phyloP scores from a whole-genome alignment of 176 grass and related monocot genomes.

The Bromus sterilis region DNA sequence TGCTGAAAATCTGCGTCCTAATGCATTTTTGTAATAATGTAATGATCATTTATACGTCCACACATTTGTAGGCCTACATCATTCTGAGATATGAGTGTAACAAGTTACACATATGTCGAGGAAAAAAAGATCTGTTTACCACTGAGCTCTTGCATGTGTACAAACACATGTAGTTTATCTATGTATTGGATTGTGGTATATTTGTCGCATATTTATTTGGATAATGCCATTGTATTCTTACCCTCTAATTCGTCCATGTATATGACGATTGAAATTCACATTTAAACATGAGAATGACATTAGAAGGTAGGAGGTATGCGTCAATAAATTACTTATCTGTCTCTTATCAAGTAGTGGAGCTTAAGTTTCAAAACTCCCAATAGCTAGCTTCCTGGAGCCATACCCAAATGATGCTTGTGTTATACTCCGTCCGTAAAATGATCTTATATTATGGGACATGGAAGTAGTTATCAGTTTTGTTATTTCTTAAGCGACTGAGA shows the following conservation, averaged over 20 bases:
- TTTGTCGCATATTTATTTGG: background rate
- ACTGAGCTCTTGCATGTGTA: background rate
- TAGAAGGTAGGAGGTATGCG: slow-evolving; percentile 24
- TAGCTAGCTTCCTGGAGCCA: background rate
- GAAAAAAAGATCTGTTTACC: background rate
- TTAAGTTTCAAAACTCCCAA: background rate
- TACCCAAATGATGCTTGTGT: background rate
- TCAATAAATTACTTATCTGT: slow-evolving; percentile 3
- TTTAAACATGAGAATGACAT: slow-evolving; percentile 9
- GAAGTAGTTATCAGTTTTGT: background rate
- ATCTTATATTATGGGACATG: too few species aligned
- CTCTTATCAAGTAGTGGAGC: slow-evolving; percentile 4
- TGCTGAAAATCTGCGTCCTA: too few species aligned
- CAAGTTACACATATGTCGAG: background rate
- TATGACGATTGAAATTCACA: background rate
- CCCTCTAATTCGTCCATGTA: background rate
- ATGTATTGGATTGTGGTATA: background rate
- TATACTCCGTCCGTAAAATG: too few species aligned
- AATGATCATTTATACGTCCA: background rate
- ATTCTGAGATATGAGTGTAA: background rate
- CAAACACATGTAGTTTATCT: background rate
- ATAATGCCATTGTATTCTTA: background rate
- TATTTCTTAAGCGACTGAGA: background rate
- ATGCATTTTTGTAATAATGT: background rate
- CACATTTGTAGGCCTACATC: background rate